Percentiles rank a stretch among this genome's conserved stretches.
Conservation (phyloP, 2,329 filamentous ascomycete species). For the Epichloe glyceriae region DNA sequence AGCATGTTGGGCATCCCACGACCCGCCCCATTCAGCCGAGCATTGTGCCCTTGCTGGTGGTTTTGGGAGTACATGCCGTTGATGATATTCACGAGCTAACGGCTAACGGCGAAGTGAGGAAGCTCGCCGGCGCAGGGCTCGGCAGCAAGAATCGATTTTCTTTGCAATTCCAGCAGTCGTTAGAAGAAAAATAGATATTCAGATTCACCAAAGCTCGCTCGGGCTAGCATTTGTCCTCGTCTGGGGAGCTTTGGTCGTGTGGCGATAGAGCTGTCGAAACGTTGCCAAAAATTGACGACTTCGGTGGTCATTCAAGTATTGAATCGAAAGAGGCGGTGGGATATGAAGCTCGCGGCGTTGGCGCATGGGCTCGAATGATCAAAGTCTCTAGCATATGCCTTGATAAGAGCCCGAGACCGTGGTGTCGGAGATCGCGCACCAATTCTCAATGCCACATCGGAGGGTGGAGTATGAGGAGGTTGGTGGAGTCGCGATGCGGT, state of each 20-base stretch:
- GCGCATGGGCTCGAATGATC: conserved; percentile 22
- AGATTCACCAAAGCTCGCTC: conserved; percentile 7
- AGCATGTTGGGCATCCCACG: conserved; percentile 51
- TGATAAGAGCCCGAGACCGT: conserved; percentile 8
- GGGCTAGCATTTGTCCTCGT: conserved; percentile 15
- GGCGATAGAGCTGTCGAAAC: conserved; percentile 2
- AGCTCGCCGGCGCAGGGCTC: conserved; percentile 18
- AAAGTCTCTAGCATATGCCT: conserved; percentile 11
- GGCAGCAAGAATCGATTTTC: conserved; percentile 11
- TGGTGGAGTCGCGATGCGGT: conserved; percentile 5
- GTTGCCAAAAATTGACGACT: conserved; percentile 8
- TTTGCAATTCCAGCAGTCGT: conserved; percentile 10
- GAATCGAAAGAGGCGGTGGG: conserved; percentile 19
- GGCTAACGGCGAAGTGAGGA: conserved; percentile 6
- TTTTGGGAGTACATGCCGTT: conserved; percentile 60
- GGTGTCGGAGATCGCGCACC: conserved; percentile 3
- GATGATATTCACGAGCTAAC: conserved; percentile 9
- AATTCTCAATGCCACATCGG: conserved; percentile 18
- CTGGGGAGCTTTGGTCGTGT: neutral
- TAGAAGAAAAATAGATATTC: conserved; percentile 2
- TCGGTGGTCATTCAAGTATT: conserved; percentile 18
- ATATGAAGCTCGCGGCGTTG: conserved; percentile 24
- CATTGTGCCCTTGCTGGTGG: conserved; percentile 60
- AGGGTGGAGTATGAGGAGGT: conserved; percentile 7
- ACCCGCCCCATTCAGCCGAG: conserved; percentile 51